These are phyloP conservation scores for Pisolithus sp. DNA, from an alignment of 768 basidiomycete genomes.

Conservation along the genomic window DNA sequence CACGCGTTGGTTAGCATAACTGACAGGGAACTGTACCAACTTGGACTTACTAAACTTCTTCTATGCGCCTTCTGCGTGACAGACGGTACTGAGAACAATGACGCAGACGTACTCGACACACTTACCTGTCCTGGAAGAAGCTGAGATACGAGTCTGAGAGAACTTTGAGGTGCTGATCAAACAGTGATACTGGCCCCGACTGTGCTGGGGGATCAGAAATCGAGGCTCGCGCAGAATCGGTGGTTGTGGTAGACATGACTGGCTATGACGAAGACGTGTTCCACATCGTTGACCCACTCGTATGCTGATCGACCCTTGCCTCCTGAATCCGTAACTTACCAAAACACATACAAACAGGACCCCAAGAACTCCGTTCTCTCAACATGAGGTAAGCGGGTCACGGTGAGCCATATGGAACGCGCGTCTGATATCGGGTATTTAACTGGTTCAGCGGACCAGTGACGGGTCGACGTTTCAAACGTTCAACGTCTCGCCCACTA, in stretches of 20 bases:
- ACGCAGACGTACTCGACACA: constrained; percentile 6
- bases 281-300: not conserved
- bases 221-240: constrained; percentile 23
- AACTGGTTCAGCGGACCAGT: not conserved
- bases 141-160: constrained; percentile 67
- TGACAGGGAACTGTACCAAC: not conserved
- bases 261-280: not conserved
- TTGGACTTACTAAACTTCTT: constrained; percentile 69
- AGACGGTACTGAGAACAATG: constrained; percentile 16
- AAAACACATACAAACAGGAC: constrained; percentile 20
- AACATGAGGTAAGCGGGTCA: too few species aligned
- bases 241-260: constrained; percentile 10
- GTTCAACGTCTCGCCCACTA: not conserved
- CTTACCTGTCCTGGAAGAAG: constrained; percentile 84
- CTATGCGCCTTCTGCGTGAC: constrained; percentile 62
- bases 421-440: not conserved
- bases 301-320: not conserved
- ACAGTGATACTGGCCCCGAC: constrained; percentile 57
- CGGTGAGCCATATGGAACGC: not conserved
- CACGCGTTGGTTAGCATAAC: constrained; percentile 2
- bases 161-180: constrained; percentile 64
- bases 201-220: constrained; percentile 23
- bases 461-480: not conserved
- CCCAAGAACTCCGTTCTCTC: constrained; percentile 4
- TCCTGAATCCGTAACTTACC: constrained; percentile 2